A percentile compares a stretch with the other conserved stretches of the same genome.
Evolutionary conservation across 129 eudicot species (phyloP).

Genomic region (Flaveria trinervia): DNA sequence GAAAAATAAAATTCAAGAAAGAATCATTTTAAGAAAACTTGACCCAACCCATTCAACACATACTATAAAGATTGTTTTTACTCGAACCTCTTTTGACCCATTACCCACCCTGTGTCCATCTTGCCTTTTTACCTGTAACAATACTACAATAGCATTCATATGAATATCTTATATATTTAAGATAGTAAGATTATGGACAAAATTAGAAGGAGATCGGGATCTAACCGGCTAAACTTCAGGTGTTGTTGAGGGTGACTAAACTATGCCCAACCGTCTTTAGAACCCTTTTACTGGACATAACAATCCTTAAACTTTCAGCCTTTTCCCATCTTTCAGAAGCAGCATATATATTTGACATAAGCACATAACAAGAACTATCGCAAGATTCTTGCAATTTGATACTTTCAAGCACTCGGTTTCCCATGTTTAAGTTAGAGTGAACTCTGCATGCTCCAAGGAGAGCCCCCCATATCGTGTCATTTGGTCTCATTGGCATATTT

Average conservation of each 20-base stretch:
- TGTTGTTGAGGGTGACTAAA: constrained; percentile 28
- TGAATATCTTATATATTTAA: neutral
- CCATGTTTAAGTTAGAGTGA: constrained; percentile 49
- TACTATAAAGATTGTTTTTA: neutral
- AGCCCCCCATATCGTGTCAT: constrained; percentile 68
- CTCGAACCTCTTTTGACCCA: constrained; percentile 6
- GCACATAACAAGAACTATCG: constrained; percentile 49
- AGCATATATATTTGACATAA: constrained; percentile 67
- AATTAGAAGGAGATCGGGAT: neutral
- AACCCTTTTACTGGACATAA: constrained; percentile 41
- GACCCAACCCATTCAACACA: neutral
- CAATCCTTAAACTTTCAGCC: constrained; percentile 54
- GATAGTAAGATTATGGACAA: neutral
- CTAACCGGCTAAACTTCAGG: neutral
- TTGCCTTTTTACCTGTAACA: neutral
- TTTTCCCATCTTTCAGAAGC: constrained; percentile 73
- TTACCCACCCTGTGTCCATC: neutral
- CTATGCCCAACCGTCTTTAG: constrained; percentile 51
- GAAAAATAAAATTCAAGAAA: no score
- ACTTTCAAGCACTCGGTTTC: constrained; percentile 45
- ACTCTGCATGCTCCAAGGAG: constrained; percentile 73
- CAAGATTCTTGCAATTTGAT: constrained; percentile 23
- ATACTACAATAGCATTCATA: neutral
- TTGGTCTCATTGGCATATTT: constrained; percentile 65
- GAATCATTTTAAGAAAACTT: neutral